Base-by-base conservation (phyloP, 331 rosid genomes). In the Malus hybrid region DNA sequence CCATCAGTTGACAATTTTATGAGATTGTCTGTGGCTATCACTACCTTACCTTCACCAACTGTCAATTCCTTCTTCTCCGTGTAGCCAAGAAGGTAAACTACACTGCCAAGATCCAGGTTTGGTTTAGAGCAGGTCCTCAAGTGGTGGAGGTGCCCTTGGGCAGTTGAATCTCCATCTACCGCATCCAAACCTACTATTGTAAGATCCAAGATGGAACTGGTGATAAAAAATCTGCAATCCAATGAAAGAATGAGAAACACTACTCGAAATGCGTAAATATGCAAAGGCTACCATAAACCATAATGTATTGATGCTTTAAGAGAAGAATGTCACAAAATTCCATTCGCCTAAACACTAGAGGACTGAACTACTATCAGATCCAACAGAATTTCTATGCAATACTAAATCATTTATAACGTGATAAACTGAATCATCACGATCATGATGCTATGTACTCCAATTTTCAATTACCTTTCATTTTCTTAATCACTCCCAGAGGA, bases 161-260 rank as follows among this genome's bases (percentile, higher is more conserved):
- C 73, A 75, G 82, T 92, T 39, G 90, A 89, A 71, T 95, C 99
- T 72, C 99, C 98, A 36, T 90, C 99, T 20, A 67, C 86, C 3
- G 83, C 86, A 81, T 95, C 99, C 81, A 95, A 83, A 71, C 99
- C 99, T 75, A 92, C 96, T 74, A 95, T 92, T 50, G 99, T 95
- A 81, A 95, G 97, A 87, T 95, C 99, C 76, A 95, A 92, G 33
- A 95, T 82, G 68, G 97, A 90, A 86, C 99, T 93, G 33, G 98
- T 89, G 69, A 93, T 80, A 83, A 90, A 87, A 75, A 85, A 80
- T 73, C 89, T 83, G 76, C 83, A 85, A 84, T 31, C 72, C 82
- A 56, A 77, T n/a, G 29, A n/a, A 63, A 77, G 16, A 62, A 34
- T 32, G 36, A 69, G 74, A 80, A 75, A 65, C 24, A 33, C 61